A percentile compares a stretch with the other conserved stretches of the same genome.
Evolutionary conservation across 768 basidiomycete species (phyloP).

Genomic region (Mycena rosella): DNA sequence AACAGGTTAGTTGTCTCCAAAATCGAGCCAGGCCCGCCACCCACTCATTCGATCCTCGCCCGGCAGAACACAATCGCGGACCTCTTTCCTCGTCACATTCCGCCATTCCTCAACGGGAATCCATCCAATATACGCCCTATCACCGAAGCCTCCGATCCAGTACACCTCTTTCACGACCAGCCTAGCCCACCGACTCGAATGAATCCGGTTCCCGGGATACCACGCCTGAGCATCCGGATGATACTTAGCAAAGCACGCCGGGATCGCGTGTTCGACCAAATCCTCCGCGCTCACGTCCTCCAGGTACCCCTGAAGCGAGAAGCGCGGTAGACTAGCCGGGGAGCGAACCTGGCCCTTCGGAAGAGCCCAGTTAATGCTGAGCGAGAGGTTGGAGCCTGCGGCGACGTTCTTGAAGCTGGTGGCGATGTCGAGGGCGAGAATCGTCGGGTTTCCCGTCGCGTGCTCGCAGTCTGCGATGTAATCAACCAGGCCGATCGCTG

Average conservation of each 20-base stretch:
- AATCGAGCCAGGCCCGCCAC: constrained; percentile 4
- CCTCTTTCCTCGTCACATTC: constrained; percentile 8
- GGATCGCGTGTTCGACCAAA: background rate
- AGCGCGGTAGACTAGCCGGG: constrained; percentile 17
- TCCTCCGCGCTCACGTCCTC: constrained; percentile 6
- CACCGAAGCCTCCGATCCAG: constrained; percentile 18
- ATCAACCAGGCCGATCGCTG: constrained; percentile 5
- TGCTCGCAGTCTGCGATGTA: constrained; percentile 24
- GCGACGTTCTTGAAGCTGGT: constrained; percentile 23
- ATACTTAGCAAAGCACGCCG: constrained; percentile 14
- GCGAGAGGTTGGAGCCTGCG: constrained; percentile 14
- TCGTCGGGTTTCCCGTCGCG: constrained; percentile 10
- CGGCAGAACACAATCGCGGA: constrained; percentile 8
- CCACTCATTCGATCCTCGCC: background rate
- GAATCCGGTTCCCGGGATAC: constrained; percentile 16
- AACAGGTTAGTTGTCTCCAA: background rate
- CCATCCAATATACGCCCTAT: constrained; percentile 16
- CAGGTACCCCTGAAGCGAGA: constrained; percentile 13
- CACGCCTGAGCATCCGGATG: constrained; percentile 13
- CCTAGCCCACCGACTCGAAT: constrained; percentile 9
- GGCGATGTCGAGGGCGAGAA: constrained; percentile 14
- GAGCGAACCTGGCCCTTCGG: constrained; percentile 4
- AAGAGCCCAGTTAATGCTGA: background rate
- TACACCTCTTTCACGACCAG: constrained; percentile 19
- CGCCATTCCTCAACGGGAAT: constrained; percentile 15